Evolutionary conservation across 1,284 basidiomycete genomes (phyloP), one percentile per base, ranked within the genome.

Genomic region (Hymenochaete sp.): DNA sequence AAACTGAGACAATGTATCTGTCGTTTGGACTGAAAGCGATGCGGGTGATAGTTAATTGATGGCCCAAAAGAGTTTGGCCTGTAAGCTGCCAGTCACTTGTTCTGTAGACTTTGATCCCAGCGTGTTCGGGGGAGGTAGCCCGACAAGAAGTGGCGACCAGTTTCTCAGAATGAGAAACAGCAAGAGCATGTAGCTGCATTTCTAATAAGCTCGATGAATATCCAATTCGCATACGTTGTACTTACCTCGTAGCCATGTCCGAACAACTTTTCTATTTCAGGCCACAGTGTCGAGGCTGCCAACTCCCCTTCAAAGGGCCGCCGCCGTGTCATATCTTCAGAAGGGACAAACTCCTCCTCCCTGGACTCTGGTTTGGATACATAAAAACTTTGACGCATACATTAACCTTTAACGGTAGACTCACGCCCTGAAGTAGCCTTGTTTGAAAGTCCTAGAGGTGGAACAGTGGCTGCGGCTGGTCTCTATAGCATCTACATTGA

Each of bases 251-350:
- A 98, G 26, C 93, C 93, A 63, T 98, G 96, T 1, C 95, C 96
- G 61, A 97, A 99, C 2, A 99, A 70, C 62, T 98, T 99, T 59
- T 98, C 95, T 1, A 83, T 70, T 65, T 98, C 96, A 0, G 95
- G 95, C 96, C 96, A 99, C 0, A 98, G 73, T 0, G 95, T 98
- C 10, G 78, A 74, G 0, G 81, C 75, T 0, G 88, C 81, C 1
- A 98, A 72, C 62, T 89, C 80, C 37, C 84, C 81, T 60, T 92
- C 86, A 52, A 88, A 88, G 0, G 90, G 80, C 55, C 9, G 56
- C 52, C 4, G 42, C 38, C 25, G 46, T 21, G 32, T 51, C 51
- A 48, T 44, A 25, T 42, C 45, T 18, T 25, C 11, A 14, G 22
- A 26, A 33, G 44, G 47, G 19, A 49, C 28, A 19, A n/a, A n/a